Conservation (phyloP, 768 basidiomycete species). For the Boletus vinaceobasis region DNA sequence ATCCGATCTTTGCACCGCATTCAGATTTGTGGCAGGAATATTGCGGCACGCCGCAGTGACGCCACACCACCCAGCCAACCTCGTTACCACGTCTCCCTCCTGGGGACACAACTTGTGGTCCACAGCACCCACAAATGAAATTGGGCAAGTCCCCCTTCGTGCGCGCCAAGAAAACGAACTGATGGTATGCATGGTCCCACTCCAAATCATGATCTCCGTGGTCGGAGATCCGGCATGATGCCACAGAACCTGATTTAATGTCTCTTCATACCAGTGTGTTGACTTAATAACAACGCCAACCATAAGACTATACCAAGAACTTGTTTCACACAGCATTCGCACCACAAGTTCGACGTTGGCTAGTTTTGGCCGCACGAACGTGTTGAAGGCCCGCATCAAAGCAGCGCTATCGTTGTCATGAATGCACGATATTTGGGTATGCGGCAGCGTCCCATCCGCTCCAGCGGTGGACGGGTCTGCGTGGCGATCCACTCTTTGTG, state of each 20-base stretch:
- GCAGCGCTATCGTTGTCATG: not conserved
- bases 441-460: not conserved
- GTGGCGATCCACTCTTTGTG: not conserved
- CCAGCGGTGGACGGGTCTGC: not conserved
- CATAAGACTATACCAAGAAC: not conserved
- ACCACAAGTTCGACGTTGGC: not conserved
- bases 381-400: not conserved
- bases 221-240: not conserved
- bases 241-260: not conserved
- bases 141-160: not conserved
- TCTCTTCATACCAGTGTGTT: slow-evolving; percentile 2
- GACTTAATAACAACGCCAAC: slow-evolving; percentile 5
- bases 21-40: slow-evolving; percentile 7
- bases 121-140: slow-evolving; percentile 3
- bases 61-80: not conserved
- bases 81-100: slow-evolving; percentile 4
- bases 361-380: not conserved
- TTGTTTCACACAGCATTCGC: slow-evolving; percentile 3
- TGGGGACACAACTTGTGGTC: not conserved
- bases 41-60: slow-evolving; percentile 6
- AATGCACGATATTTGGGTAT: not conserved
- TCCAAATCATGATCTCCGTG: slow-evolving; percentile 2
- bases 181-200: slow-evolving; percentile 2
- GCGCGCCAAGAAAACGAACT: not conserved
- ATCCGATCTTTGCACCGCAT: slow-evolving; percentile 12